A percentile compares a stretch with the other conserved stretches of the same genome.
phyloP scores from a whole-genome alignment of 352 stramenopile genomes.

The Halophytophthora polymorphica region DNA sequence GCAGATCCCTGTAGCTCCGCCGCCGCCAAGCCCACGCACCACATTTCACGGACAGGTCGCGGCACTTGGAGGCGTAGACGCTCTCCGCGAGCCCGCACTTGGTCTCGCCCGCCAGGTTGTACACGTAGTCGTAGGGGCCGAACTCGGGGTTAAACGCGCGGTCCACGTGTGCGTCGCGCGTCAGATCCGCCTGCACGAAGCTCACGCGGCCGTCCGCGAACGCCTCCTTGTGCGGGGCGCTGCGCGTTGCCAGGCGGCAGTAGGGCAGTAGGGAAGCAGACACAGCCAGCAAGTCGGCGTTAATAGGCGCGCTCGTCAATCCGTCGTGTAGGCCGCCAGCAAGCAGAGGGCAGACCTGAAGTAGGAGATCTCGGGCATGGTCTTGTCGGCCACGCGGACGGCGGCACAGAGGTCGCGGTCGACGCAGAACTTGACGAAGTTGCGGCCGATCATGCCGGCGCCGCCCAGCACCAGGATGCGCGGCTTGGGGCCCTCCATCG shows the following conservation, averaged over 20 bases:
- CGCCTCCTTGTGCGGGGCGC: slow-evolving; percentile 53
- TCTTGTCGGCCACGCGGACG: slow-evolving; percentile 85
- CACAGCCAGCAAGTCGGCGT: neutral
- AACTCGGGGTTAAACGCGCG: slow-evolving; percentile 70
- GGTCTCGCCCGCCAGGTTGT: slow-evolving; percentile 82
- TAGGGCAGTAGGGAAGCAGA: neutral
- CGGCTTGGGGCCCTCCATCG: slow-evolving; percentile 35
- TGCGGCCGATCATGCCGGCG: slow-evolving; percentile 84
- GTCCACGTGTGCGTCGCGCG: slow-evolving; percentile 73
- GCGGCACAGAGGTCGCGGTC: slow-evolving; percentile 59
- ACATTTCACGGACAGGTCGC: slow-evolving; percentile 81
- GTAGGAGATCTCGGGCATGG: slow-evolving; percentile 86
- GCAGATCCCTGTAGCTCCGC: too few relatives aligned
- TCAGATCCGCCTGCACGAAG: slow-evolving; percentile 83
- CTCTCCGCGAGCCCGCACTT: slow-evolving; percentile 72
- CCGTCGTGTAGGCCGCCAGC: neutral
- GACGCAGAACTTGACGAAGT: slow-evolving; percentile 82
- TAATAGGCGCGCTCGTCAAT: neutral
- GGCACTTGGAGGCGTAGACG: slow-evolving; percentile 84
- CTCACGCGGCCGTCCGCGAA: slow-evolving; percentile 68
- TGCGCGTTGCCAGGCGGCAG: slow-evolving; percentile 5
- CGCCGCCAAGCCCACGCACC: slow-evolving; percentile 33
- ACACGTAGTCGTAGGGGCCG: slow-evolving; percentile 81
- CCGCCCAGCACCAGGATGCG: slow-evolving; percentile 82
- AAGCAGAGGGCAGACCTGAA: slow-evolving; percentile 41